These are phyloP conservation scores for Cucumis cinereus DNA, from an alignment of 306 rosid genomes.

Conservation along the genomic window DNA sequence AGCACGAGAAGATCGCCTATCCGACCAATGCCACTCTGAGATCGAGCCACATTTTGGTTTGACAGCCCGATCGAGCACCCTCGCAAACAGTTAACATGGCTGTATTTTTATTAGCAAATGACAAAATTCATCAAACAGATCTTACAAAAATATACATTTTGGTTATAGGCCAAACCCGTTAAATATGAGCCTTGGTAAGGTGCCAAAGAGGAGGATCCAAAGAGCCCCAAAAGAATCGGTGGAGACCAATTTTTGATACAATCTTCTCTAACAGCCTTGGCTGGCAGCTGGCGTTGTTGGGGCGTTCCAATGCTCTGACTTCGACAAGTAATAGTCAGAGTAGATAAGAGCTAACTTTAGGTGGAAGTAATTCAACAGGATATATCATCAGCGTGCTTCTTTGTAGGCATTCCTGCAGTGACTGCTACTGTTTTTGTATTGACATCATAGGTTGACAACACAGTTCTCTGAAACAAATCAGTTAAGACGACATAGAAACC, in stretches of 20 bases:
- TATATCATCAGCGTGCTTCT: slow-evolving; percentile 28
- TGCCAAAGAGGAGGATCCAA: neutral
- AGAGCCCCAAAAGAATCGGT: neutral
- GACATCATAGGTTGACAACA: slow-evolving; percentile 42
- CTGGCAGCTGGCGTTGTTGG: neutral
- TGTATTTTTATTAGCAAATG: slow-evolving; percentile 1
- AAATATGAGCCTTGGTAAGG: neutral
- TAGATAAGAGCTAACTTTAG: slow-evolving; percentile 21
- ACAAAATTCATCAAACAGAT: slow-evolving; percentile 7
- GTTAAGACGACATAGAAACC: slow-evolving; percentile 1
- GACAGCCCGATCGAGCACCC: neutral
- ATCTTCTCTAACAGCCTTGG: neutral
- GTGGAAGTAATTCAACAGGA: slow-evolving; percentile 38
- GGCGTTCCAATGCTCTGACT: neutral
- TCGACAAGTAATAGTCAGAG: neutral
- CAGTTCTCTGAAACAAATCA: slow-evolving; percentile 37
- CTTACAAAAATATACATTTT: slow-evolving; percentile 7
- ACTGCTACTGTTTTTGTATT: slow-evolving; percentile 24
- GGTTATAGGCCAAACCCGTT: slow-evolving; percentile 7
- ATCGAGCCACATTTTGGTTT: neutral
- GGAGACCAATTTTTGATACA: neutral
- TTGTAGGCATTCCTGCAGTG: slow-evolving; percentile 27
- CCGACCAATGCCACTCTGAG: neutral
- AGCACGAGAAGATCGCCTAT: neutral
- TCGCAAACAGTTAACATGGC: neutral